These are phyloP conservation scores for Ceriops tagal DNA, from an alignment of 345 rosid genomes.

Conservation along the genomic window DNA sequence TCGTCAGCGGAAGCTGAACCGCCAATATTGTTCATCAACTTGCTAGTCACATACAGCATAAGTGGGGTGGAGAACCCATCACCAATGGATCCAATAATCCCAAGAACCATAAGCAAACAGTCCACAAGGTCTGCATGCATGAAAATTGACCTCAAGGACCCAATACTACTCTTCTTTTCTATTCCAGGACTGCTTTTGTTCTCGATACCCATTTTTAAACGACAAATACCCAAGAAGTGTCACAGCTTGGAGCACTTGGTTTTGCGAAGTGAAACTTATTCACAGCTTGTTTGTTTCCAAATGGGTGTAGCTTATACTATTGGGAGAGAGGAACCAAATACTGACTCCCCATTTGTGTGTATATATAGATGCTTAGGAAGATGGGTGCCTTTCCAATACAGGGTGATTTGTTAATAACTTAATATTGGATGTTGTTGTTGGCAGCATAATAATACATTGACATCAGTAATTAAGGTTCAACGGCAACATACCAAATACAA, in stretches of 20 bases:
- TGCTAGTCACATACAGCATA: conserved; percentile 45
- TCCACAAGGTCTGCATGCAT: conserved; percentile 63
- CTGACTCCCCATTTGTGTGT: too few relatives aligned
- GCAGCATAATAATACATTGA: too few relatives aligned
- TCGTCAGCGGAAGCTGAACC: conserved; percentile 25
- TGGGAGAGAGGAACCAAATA: too few relatives aligned
- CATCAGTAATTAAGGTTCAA: too few relatives aligned
- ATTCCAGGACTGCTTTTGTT: neutral
- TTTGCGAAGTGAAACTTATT: neutral
- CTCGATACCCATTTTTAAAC: neutral
- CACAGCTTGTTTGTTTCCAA: neutral
- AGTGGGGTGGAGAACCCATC: conserved; percentile 63
- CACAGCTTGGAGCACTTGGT: too few relatives aligned
- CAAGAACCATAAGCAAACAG: conserved; percentile 53
- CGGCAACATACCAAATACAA: too few relatives aligned
- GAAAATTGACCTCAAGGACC: conserved; percentile 53
- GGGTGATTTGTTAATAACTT: too few relatives aligned
- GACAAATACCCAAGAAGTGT: too few relatives aligned
- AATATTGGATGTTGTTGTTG: too few relatives aligned
- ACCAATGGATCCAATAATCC: conserved; percentile 57
- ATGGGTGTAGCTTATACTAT: too few relatives aligned
- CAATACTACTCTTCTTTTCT: conserved; percentile 17
- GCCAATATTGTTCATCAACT: conserved; percentile 66
- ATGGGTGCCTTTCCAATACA: too few relatives aligned
- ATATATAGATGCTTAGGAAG: too few relatives aligned